Conservation (phyloP, 352 stramenopile species). For the Peronospora belbahrii region DNA sequence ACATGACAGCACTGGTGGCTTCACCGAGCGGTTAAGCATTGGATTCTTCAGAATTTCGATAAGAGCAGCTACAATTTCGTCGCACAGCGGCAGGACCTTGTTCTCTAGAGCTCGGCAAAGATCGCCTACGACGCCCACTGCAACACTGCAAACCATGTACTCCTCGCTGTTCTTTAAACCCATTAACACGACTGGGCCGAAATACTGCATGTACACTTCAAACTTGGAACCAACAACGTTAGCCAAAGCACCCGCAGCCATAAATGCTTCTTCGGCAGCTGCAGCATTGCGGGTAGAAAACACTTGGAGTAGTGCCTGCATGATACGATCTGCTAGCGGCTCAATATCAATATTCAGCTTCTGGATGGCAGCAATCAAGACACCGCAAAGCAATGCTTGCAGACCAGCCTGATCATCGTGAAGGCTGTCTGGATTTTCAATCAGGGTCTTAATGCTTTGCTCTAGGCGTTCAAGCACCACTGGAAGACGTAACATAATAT, state of each 20-base stretch:
- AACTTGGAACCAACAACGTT: slow-evolving; percentile 90
- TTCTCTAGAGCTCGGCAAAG: slow-evolving; percentile 90
- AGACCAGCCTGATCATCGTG: slow-evolving; percentile 67
- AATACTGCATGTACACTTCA: slow-evolving; percentile 93
- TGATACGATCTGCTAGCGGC: slow-evolving; percentile 88
- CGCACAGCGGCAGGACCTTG: slow-evolving; percentile 89
- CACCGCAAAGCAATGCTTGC: slow-evolving; percentile 83
- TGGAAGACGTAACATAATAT: slow-evolving; percentile 76
- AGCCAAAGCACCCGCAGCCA: slow-evolving; percentile 90
- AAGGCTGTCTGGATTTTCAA: slow-evolving; percentile 68
- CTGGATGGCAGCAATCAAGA: slow-evolving; percentile 90
- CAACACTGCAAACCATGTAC: slow-evolving; percentile 94
- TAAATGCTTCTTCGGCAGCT: slow-evolving; percentile 94
- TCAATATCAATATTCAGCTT: slow-evolving; percentile 88
- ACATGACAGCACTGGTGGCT: slow-evolving; percentile 93
- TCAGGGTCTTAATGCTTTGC: slow-evolving; percentile 49
- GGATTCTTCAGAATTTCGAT: slow-evolving; percentile 94
- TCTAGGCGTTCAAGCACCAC: slow-evolving; percentile 76
- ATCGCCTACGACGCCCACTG: slow-evolving; percentile 93
- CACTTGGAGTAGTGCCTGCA: slow-evolving; percentile 93
- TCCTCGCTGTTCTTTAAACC: slow-evolving; percentile 93
- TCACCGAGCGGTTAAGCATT: slow-evolving; percentile 90
- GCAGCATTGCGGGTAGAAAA: slow-evolving; percentile 90
- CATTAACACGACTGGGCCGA: slow-evolving; percentile 88
- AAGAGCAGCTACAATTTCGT: slow-evolving; percentile 91